Evolutionary conservation across 2,329 filamentous ascomycete species (phyloP), one percentile per base, ranked within the genome.

Genomic region (Cryphonectria carpinicola): DNA sequence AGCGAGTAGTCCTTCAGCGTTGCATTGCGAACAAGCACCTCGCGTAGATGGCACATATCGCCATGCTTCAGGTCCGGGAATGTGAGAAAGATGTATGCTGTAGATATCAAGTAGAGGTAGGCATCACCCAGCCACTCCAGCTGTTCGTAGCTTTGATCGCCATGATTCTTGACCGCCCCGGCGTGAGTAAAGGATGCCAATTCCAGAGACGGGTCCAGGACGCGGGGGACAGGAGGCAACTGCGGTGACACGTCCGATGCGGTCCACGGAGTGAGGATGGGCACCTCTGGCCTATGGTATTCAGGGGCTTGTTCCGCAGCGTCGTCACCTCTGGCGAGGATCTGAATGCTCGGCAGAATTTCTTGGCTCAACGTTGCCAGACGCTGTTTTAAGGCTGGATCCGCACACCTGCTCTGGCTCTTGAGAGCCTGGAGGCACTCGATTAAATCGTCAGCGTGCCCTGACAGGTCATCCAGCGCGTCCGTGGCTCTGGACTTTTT

Each of bases 51-150:
- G 13, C 92, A 90, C 76, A 90, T 89, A 71, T 89, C 87, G 3
- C 94, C 94, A 0, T 92, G 85, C 0, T 88, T 78, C 13, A 93
- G 83, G 17, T 86, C 81, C 0, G 86, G 85, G 76, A 95, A 96
- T 11, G 89, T 92, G 70, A 89, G 84, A 80, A 89, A 93, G 71
- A 98, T 92, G 66, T 97, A 85, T 25, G 89, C 87, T 0, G 92
- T 90, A 7, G 94, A 89, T 63, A 94, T 89, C 66, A 94, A 82
- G 77, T 97, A 92, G 66, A 97, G 84, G 76, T 95, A 95, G 28
- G 93, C 92, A 78, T 98, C 95, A 8, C 95, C 95, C 10, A 97
- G 85, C 82, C 95, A 94, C 80, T 98, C 95, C 8, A 98, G 88
- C 25, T 89, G 88, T 77, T 98, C 95, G 80, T 98, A 98, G 76